phyloP scores from a whole-genome alignment of 352 stramenopile genomes.

The Pythium coloratum region DNA sequence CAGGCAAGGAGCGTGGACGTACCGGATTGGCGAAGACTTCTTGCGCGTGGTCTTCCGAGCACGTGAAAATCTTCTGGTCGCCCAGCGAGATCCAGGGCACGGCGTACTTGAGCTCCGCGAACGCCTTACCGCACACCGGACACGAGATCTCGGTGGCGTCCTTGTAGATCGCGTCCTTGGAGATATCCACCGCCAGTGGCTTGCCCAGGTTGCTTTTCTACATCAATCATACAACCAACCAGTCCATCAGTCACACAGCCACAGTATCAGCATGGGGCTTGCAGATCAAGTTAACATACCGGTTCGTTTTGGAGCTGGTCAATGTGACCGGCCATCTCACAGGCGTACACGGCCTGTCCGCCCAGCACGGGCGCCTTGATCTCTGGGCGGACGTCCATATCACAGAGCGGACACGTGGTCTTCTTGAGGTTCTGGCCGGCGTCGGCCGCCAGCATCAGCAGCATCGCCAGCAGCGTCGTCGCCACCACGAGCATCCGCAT shows the following conservation, averaged over 20 bases:
- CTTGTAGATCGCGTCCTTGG: conserved; percentile 65
- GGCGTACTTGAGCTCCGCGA: conserved; percentile 71
- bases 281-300: conserved; percentile 27
- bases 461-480: conserved; percentile 17
- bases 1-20: background rate
- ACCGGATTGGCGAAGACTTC: conserved; percentile 31
- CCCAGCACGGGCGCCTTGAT: conserved; percentile 66
- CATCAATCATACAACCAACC: background rate
- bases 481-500: conserved; percentile 7
- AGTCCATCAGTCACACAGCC: background rate
- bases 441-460: conserved; percentile 17
- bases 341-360: conserved; percentile 73
- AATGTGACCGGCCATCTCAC: conserved; percentile 69
- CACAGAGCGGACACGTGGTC: conserved; percentile 64
- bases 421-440: conserved; percentile 43
- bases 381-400: conserved; percentile 60
- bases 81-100: conserved; percentile 66
- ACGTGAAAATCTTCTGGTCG: conserved; percentile 44
- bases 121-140: conserved; percentile 49
- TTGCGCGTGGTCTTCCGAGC: conserved; percentile 25
- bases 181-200: conserved; percentile 45
- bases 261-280: background rate
- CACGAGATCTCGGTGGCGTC: conserved; percentile 71
- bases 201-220: conserved; percentile 49
- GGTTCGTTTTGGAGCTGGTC: conserved; percentile 77